Base-by-base conservation (phyloP, 2,329 filamentous ascomycete genomes). In the Coccinonectria pachysandricola region DNA sequence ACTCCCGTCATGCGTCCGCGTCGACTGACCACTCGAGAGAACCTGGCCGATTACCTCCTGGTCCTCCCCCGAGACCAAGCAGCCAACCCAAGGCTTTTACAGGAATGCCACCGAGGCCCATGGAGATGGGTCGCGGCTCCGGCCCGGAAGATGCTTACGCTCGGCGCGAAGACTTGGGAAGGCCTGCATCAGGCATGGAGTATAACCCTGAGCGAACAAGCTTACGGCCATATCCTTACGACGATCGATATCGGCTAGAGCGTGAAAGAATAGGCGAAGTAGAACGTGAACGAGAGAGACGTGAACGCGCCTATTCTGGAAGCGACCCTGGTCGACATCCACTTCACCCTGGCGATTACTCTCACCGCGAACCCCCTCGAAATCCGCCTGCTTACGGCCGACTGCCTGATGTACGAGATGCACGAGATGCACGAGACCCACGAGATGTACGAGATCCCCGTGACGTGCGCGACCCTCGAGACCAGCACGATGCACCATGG, bases 221-320 rank as follows among this genome's bases (percentile, higher is more conserved):
- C 3, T 40, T 62, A 9, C 62, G 67, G 24, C 47, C 53, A 4
- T 52, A 52, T 26, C 46, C 49, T 3, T 71, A 66, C 37, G 70
- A 76, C 30, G 68, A 73, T 12, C 63, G 67, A 21, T 72, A 62
- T 29, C 56, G 65, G 30, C 49, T 56, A 9, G 66, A 68, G 28
- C 56, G 59, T 22, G 66, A 69, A 24, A 54, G 62, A 15, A 54
- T 59, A 27, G 50, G 57, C 29, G 64, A 64, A 22, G 49, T 52
- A 27, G 62, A 67, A 19, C 49, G 59, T 6, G 59, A 64, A 24
- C 47, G 59, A 7, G 59, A 63, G 30, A 53, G 54, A 12, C 53
- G 60, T 32, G 55, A 62, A 26, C 57, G 65, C 28, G 63, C 64
- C 7, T 64, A 68, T 35, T 66, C 65, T 5, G 65, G 58, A 3